A percentile compares a stretch with the other conserved stretches of the same genome.
These are phyloP conservation scores for Pugionium dolabratum DNA, from an alignment of 345 rosid species.

Conservation along the genomic window DNA sequence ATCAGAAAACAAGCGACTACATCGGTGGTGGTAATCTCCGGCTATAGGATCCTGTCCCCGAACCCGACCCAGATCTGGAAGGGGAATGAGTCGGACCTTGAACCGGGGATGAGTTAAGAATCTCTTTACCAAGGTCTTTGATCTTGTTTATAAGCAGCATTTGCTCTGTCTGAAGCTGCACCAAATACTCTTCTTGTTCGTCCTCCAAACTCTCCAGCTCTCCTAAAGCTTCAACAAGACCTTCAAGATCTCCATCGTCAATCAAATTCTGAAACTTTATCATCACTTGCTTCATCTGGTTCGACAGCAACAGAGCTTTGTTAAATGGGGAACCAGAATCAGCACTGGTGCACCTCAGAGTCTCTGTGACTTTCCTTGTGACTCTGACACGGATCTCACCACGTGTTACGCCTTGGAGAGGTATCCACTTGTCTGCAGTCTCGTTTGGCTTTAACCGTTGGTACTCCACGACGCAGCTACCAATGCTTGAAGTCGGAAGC, in stretches of 20 bases:
- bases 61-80: slow-evolving; percentile 32
- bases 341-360: slow-evolving; percentile 48
- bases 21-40: slow-evolving; percentile 47
- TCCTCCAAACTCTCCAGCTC: slow-evolving; percentile 80
- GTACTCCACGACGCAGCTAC: slow-evolving; percentile 83
- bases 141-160: slow-evolving; percentile 75
- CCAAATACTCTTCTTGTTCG: slow-evolving; percentile 70
- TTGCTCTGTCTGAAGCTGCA: slow-evolving; percentile 89
- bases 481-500: slow-evolving; percentile 81
- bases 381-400: slow-evolving; percentile 85
- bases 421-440: slow-evolving; percentile 91
- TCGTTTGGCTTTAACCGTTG: slow-evolving; percentile 78
- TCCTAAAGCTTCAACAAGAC: slow-evolving; percentile 53
- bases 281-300: slow-evolving; percentile 67
- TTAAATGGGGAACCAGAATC: slow-evolving; percentile 59
- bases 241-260: slow-evolving; percentile 68
- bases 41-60: slow-evolving; percentile 34
- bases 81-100: slow-evolving; percentile 30
- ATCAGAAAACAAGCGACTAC: slow-evolving; percentile 23
- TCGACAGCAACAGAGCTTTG: slow-evolving; percentile 50
- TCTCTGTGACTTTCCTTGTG: slow-evolving; percentile 71
- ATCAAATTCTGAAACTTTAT: slow-evolving; percentile 57
- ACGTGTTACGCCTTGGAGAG: slow-evolving; percentile 86
- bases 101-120: slow-evolving; percentile 56
- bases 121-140: slow-evolving; percentile 87